Conservation (phyloP, 352 stramenopile species). For the Phytophthora uliginosa region DNA sequence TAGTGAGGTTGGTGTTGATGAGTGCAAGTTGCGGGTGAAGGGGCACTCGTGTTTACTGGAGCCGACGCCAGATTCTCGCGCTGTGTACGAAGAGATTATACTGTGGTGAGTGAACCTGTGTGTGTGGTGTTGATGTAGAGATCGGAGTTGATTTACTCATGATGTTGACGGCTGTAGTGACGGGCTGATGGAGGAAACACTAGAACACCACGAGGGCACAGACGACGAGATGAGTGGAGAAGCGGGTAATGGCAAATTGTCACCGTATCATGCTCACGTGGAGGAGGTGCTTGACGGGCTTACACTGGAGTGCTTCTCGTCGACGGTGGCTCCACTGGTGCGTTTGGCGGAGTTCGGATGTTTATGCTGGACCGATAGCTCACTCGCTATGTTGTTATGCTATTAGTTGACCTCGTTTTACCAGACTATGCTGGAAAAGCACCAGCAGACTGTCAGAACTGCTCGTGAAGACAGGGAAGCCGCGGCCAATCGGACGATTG, state of each 20-base stretch:
- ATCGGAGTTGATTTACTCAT: not conserved
- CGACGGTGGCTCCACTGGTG: constrained; percentile 35
- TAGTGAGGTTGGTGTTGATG: not conserved
- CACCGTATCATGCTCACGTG: constrained; percentile 30
- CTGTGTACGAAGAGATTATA: constrained; percentile 28
- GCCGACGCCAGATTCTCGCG: constrained; percentile 6
- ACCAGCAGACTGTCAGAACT: constrained; percentile 30
- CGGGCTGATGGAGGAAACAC: constrained; percentile 55
- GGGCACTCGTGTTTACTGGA: constrained; percentile 28
- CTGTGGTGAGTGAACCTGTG: constrained; percentile 12
- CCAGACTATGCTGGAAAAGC: constrained; percentile 41
- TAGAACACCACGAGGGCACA: constrained; percentile 33
- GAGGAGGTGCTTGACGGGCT: constrained; percentile 52
- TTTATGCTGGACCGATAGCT: not conserved
- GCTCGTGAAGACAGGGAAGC: constrained; percentile 38
- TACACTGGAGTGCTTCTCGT: constrained; percentile 48
- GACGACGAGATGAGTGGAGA: constrained; percentile 12
- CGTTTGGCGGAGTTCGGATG: not conserved
- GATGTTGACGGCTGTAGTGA: constrained; percentile 30
- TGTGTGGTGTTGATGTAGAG: not conserved
- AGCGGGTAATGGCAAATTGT: constrained; percentile 3
- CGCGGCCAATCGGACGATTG: constrained; percentile 30
- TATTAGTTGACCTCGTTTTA: constrained; percentile 50
- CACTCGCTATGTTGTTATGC: constrained; percentile 1
- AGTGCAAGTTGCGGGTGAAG: constrained; percentile 17